Percentiles rank a stretch among this genome's conserved stretches.
These are phyloP conservation scores for Candida glucosophila DNA, from an alignment of 1,139 yeast genomes.

Conservation along the genomic window DNA sequence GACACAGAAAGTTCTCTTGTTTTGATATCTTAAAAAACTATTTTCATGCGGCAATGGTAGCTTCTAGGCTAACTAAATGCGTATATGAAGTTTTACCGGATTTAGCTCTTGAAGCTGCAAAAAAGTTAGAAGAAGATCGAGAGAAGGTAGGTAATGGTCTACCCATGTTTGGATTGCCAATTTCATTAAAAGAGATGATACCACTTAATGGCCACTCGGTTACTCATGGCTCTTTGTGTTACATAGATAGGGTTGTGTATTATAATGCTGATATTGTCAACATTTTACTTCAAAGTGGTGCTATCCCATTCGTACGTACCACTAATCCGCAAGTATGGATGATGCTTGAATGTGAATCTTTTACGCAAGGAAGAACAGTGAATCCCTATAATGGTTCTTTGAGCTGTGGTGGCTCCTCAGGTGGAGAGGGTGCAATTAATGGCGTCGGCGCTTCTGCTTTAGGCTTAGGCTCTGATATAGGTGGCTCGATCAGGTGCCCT, in stretches of 20 bases:
- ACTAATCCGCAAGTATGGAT: slow-evolving; percentile 10
- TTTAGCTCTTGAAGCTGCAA: slow-evolving; percentile 24
- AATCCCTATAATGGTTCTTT: slow-evolving; percentile 15
- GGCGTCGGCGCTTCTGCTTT: slow-evolving; percentile 12
- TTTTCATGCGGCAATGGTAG: slow-evolving; percentile 1
- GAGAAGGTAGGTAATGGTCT: too few species aligned
- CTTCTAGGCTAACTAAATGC: slow-evolving; percentile 5
- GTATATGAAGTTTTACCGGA: slow-evolving; percentile 23
- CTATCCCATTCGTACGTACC: slow-evolving; percentile 8
- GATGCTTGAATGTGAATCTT: slow-evolving; percentile 10
- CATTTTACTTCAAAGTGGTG: slow-evolving; percentile 8
- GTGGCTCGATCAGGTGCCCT: slow-evolving; percentile 55
- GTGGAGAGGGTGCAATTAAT: slow-evolving; percentile 19
- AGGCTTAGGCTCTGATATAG: slow-evolving; percentile 53
- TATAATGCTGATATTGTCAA: slow-evolving; percentile 15
- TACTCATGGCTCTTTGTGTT: slow-evolving; percentile 9
- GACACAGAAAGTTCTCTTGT: not conserved
- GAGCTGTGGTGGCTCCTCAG: slow-evolving; percentile 18
- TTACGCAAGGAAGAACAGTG: slow-evolving; percentile 11
- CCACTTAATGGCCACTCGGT: slow-evolving; percentile 7
- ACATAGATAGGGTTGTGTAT: slow-evolving; percentile 12
- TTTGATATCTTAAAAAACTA: not conserved
- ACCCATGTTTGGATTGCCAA: slow-evolving; percentile 9
- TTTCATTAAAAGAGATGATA: slow-evolving; percentile 10
- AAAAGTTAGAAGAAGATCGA: slow-evolving; percentile 14